Conservation (phyloP, 2,329 filamentous ascomycete genomes). For the Colletotrichum trifolii region DNA sequence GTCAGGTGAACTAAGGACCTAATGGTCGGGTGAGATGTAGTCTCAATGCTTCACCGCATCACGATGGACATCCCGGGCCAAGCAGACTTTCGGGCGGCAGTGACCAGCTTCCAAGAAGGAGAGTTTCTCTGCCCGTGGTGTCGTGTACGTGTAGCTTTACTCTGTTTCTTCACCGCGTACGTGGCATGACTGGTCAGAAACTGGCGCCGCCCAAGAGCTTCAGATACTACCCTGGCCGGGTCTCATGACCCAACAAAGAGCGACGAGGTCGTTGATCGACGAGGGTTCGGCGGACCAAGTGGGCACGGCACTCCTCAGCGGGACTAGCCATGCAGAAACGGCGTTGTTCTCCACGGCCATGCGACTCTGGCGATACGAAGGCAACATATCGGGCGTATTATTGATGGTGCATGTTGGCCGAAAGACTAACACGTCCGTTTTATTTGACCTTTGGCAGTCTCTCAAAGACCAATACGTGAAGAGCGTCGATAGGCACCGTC, state of each 20-base stretch:
- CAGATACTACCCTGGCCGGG: slow-evolving; percentile 19
- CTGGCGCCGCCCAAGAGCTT: background rate
- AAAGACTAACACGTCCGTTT: background rate
- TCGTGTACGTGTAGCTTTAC: background rate
- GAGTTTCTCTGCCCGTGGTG: background rate
- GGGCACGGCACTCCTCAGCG: slow-evolving; percentile 16
- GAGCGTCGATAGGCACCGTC: background rate
- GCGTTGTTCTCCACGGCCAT: slow-evolving; percentile 6
- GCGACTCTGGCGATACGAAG: slow-evolving; percentile 2
- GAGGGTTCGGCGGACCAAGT: slow-evolving; percentile 5
- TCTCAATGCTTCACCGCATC: slow-evolving; percentile 28
- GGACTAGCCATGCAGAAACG: slow-evolving; percentile 2
- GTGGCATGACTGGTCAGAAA: no score
- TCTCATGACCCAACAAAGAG: background rate
- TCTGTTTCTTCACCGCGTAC: no score
- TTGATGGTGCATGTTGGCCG: background rate
- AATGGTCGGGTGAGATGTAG: no score
- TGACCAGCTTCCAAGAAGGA: no score
- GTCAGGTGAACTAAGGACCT: no score
- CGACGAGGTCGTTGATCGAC: slow-evolving; percentile 5
- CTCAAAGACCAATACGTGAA: no score
- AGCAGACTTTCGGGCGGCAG: no score
- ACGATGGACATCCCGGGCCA: background rate
- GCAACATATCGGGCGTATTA: no score
- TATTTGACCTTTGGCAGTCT: background rate